phyloP scores from a whole-genome alignment of 176 grass and related monocot species.

The Stipa capillata region DNA sequence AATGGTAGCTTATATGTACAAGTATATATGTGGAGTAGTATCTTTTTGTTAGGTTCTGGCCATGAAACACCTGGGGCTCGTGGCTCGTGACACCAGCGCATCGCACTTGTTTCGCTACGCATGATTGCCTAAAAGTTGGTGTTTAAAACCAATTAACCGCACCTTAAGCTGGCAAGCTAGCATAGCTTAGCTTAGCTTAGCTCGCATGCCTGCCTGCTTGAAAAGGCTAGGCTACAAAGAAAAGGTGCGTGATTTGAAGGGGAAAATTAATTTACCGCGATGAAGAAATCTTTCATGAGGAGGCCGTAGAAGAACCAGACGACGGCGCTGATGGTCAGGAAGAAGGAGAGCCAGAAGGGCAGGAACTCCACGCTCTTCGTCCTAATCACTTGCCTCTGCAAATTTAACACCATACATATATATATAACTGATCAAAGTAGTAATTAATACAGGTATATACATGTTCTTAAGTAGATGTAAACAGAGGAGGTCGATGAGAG shows the following conservation, averaged over 20 bases:
- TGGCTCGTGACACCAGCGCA: constrained; percentile 4
- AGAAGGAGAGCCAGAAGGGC: constrained; percentile 76
- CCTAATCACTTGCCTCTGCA: constrained; percentile 70
- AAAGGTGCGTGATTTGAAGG: too few species aligned
- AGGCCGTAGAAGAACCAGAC: constrained; percentile 89
- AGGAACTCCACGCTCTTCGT: constrained; percentile 95
- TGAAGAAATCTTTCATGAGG: constrained; percentile 44
- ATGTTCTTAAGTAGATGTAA: too few species aligned
- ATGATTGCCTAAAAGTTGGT: background rate
- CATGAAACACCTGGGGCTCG: constrained; percentile 19
- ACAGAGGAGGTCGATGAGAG: too few species aligned
- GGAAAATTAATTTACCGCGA: too few species aligned
- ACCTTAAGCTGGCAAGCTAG: constrained; percentile 10
- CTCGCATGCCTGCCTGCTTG: background rate
- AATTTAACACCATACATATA: too few species aligned
- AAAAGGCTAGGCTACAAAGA: too few species aligned
- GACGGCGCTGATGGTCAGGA: constrained; percentile 77
- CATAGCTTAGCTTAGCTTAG: background rate
- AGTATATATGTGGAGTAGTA: background rate
- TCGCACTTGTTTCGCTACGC: constrained; percentile 15
- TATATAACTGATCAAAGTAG: too few species aligned
- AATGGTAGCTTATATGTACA: background rate
- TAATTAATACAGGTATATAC: too few species aligned
- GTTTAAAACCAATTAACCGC: background rate
- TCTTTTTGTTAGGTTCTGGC: constrained; percentile 29